Percentiles rank a stretch among this genome's conserved stretches.
phyloP scores from a whole-genome alignment of 352 stramenopile species.

The Peronospora farinosa region DNA sequence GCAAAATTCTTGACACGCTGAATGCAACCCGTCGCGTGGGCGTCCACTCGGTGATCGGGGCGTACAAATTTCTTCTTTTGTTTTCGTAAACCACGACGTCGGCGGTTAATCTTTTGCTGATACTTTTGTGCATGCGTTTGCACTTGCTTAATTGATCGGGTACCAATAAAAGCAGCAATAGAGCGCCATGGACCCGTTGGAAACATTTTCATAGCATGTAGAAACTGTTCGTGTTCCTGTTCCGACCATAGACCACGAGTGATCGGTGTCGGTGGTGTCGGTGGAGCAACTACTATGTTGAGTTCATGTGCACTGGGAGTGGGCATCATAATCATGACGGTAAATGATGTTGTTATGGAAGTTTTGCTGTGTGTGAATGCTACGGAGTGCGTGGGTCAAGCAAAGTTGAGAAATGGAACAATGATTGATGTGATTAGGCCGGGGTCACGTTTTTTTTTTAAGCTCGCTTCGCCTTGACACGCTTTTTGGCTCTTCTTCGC shows the following conservation, averaged over 20 bases:
- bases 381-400: slow-evolving; percentile 20
- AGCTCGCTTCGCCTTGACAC: slow-evolving; percentile 25
- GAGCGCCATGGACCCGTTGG: slow-evolving; percentile 64
- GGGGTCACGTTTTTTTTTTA: slow-evolving; percentile 29
- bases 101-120: slow-evolving; percentile 78
- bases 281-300: slow-evolving; percentile 16
- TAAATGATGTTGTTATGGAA: slow-evolving; percentile 9
- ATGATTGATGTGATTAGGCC: slow-evolving; percentile 30
- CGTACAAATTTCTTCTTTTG: slow-evolving; percentile 79
- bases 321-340: slow-evolving; percentile 31
- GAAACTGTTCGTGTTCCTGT: slow-evolving; percentile 73
- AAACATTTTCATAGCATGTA: slow-evolving; percentile 79
- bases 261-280: slow-evolving; percentile 29
- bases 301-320: slow-evolving; percentile 17
- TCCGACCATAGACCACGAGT: slow-evolving; percentile 69
- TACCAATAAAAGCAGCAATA: slow-evolving; percentile 70
- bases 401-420: slow-evolving; percentile 34
- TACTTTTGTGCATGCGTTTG: slow-evolving; percentile 86
- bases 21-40: slow-evolving; percentile 57
- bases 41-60: slow-evolving; percentile 67
- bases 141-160: slow-evolving; percentile 76
- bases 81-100: slow-evolving; percentile 73
- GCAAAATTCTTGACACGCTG: slow-evolving; percentile 44
- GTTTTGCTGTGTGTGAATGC: slow-evolving; percentile 6
- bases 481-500: slow-evolving; percentile 10